Evolutionary conservation across 2,329 filamentous ascomycete genomes (phyloP), one percentile per base, ranked within the genome.

Genomic region (Colletotrichum abscissum): DNA sequence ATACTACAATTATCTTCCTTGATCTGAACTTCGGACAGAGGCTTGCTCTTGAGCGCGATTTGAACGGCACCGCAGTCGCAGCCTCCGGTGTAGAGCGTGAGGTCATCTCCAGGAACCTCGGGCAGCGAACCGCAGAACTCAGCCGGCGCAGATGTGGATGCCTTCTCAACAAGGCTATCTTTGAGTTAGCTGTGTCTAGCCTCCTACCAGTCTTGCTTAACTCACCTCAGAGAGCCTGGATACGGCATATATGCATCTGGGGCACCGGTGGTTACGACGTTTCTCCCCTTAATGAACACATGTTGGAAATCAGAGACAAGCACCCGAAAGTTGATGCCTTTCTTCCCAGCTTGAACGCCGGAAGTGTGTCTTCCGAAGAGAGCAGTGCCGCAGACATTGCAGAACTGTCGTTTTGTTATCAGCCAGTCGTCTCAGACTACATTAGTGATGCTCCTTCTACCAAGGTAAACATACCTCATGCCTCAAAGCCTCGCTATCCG

Each of bases 11-110:
- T 76, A 79, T 84, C 75, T 81, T 85, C 69, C 80, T 83, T 76
- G 79, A 86, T 69, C 82, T 86, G 74, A 81, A 85, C 62, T 78
- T 82, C 28, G 78, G 82, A 70, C 80, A 88, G 57, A 81, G 70
- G 59, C 6, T 74, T 67, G 5, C 55, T 73, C 1, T 75, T 59
- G 0, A 80, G 64, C 11, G 77, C 72, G 16, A 76, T 69, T 38
- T 66, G 66, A 3, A 81, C 75, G 1, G 69, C 73, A 1, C 79
- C 76, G 63, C 80, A 82, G 42, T 78, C 77, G 54, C 80, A 82
- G 19, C 77, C 76, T 30, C 76, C 77, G 1, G 52, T 35, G 49
- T 80, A 75, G 8, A 63, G 12, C 12, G 46, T 73, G 55, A n/a
- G 74, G 62, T 57, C 63, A 46, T 54, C 62, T 1, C 38, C 72